Conservation (phyloP, 2,329 filamentous ascomycete species). For the Trichophyton verrucosum region DNA sequence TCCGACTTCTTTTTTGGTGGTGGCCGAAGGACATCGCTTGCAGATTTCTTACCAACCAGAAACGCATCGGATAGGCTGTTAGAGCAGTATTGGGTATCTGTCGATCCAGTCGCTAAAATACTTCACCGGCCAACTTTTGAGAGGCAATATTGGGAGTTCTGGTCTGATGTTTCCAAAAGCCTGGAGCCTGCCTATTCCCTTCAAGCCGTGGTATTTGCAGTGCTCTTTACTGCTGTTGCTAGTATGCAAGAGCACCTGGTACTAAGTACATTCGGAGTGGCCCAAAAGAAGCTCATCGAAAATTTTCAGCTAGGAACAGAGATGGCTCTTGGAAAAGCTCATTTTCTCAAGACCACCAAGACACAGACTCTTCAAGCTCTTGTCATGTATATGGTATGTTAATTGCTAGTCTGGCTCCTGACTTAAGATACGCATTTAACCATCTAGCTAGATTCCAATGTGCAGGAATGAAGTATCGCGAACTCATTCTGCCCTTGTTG, state of each 20-base stretch:
- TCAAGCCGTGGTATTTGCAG: conserved; percentile 57
- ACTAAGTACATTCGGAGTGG: conserved; percentile 41
- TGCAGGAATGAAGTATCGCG: conserved; percentile 61
- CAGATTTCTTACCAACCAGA: conserved; percentile 50
- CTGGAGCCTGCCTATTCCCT: conserved; percentile 52
- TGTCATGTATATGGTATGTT: conserved; percentile 58
- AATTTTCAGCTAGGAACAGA: conserved; percentile 56
- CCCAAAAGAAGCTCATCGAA: conserved; percentile 47
- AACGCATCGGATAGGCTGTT: conserved; percentile 49
- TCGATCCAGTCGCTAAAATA: conserved; percentile 56
- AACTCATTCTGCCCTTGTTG: conserved; percentile 59
- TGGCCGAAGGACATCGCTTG: conserved; percentile 38
- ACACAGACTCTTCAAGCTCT: conserved; percentile 66
- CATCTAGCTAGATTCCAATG: conserved; percentile 48
- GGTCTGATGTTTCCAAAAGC: conserved; percentile 47
- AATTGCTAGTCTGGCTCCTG: conserved; percentile 8
- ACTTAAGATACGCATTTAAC: conserved; percentile 11
- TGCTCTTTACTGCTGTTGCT: conserved; percentile 56
- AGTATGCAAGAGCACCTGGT: conserved; percentile 49
- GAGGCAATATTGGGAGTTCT: conserved; percentile 51
- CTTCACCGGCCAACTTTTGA: conserved; percentile 58
- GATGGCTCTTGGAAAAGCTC: conserved; percentile 53
- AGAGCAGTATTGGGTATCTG: conserved; percentile 53
- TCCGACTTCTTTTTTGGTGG: conserved; percentile 56
- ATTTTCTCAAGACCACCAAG: conserved; percentile 58